A percentile compares a stretch with the other conserved stretches of the same genome.
Evolutionary conservation across 345 rosid species (phyloP).

Genomic region (Citrus australasica): DNA sequence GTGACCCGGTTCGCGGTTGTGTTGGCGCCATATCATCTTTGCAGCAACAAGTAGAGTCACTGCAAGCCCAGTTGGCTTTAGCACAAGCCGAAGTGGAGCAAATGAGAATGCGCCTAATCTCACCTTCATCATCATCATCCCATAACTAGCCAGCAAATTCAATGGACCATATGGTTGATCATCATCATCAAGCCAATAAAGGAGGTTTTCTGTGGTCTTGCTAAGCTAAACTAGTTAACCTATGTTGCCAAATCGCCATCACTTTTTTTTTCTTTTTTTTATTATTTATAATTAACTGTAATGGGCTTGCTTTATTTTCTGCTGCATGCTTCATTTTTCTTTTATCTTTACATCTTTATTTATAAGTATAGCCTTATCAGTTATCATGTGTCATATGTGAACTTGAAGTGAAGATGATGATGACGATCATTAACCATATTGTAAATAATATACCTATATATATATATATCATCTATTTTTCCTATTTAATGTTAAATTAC

Average conservation of each 20-base stretch:
- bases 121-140: conserved; percentile 18
- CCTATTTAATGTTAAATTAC: no score
- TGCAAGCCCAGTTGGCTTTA: conserved; percentile 68
- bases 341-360: no score
- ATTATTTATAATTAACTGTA: background rate
- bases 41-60: conserved; percentile 66
- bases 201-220: conserved; percentile 43
- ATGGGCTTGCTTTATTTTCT: conserved; percentile 14
- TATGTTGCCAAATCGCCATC: background rate
- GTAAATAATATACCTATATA: conserved; percentile 8
- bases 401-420: background rate
- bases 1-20: conserved; percentile 87
- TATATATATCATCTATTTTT: background rate
- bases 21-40: conserved; percentile 80
- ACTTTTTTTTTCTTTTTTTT: background rate
- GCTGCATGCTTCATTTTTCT: background rate
- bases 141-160: conserved; percentile 16
- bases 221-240: conserved; percentile 11
- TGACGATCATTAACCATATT: background rate
- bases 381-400: background rate
- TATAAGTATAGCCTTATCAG: background rate
- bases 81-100: conserved; percentile 81
- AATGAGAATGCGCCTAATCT: conserved; percentile 32
- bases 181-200: conserved; percentile 19
- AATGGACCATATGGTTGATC: conserved; percentile 24